Conservation (phyloP, 2,329 filamentous ascomycete species). For the Colletotrichum siamense region DNA sequence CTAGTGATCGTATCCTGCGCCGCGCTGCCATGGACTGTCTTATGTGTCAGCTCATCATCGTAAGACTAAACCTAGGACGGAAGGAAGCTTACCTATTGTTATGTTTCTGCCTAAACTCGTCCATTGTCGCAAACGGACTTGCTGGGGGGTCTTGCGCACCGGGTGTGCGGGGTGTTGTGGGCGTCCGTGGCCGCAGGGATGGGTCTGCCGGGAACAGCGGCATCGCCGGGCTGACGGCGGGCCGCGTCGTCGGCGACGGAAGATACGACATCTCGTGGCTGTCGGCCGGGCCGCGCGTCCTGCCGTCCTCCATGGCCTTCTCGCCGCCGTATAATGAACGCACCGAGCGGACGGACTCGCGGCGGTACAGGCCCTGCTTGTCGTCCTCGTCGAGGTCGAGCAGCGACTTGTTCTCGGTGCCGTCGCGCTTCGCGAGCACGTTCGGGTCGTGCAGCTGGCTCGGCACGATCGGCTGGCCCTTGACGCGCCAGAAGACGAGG, state of each 20-base stretch:
- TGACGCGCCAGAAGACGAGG: constrained; percentile 84
- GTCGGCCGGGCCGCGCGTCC: not conserved
- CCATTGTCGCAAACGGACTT: constrained; percentile 12
- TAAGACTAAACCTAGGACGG: not conserved
- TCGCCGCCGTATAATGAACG: not conserved
- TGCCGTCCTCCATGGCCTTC: constrained; percentile 9
- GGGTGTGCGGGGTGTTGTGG: not conserved
- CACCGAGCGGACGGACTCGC: constrained; percentile 3
- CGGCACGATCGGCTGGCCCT: constrained; percentile 75
- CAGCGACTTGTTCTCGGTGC: constrained; percentile 46
- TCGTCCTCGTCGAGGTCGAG: constrained; percentile 47
- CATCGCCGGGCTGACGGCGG: constrained; percentile 11
- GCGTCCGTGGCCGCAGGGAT: not conserved
- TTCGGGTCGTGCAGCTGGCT: constrained; percentile 91
- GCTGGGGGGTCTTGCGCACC: not conserved
- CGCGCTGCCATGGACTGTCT: constrained; percentile 14
- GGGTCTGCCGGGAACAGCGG: constrained; percentile 14
- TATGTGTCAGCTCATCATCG: not conserved
- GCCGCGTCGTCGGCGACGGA: not conserved
- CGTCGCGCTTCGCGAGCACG: constrained; percentile 85
- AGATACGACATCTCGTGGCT: constrained; percentile 12
- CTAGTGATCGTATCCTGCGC: constrained; percentile 15
- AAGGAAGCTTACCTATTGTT: not conserved
- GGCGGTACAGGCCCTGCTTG: constrained; percentile 30
- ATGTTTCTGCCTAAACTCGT: constrained; percentile 8